Base-by-base conservation (phyloP, 495 filamentous ascomycete species). In the Aspergillus affinis region DNA sequence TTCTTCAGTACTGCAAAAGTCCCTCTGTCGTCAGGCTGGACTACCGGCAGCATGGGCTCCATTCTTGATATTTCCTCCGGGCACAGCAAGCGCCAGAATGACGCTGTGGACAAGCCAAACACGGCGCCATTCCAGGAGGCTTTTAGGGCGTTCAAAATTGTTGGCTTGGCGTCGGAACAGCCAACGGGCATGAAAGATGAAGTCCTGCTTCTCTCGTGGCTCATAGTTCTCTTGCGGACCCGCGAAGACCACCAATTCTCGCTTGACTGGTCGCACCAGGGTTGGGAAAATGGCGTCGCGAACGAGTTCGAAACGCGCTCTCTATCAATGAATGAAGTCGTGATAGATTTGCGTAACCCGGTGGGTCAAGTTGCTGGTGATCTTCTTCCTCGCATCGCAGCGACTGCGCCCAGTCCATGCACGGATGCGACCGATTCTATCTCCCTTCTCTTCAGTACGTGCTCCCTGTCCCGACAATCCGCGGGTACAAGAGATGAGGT, bases 201-300 rank as follows among this genome's bases (percentile, higher is more conserved):
- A n/a, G 36, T 75, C 10, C 23, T 80, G 44, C 65, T 81, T 1
- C 41, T 76, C 17, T 72, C 78, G n/a, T 81, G 78, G 78, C 65
- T 78, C 6, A 65, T 79, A 19, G 67, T 74, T 30, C 72, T 81
- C 19, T 49, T 79, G 59, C 66, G 66, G 6, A 74, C 71, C 2
- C 63, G 60, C 8, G 78, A 81, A 68, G 74, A 75, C 23, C 67
- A 61, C 23, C 69, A 73, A n/a, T 32, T 68, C 19, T 51, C 44
- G 15, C 80, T 62, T 57, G 74, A 78, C 9, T 81, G 77, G 77
- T 57, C 69, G 2, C 75, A 75, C 55, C 60, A 59, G 5, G 26
- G 10, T 17, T 32, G 44, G 51, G 48, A 58, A 15, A 20, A 58
- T 48, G 51, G 6, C 18, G 17, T 9, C 59, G 51, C 30, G 17